phyloP scores from a whole-genome alignment of 768 basidiomycete species.

The Lepiota subincarnata region DNA sequence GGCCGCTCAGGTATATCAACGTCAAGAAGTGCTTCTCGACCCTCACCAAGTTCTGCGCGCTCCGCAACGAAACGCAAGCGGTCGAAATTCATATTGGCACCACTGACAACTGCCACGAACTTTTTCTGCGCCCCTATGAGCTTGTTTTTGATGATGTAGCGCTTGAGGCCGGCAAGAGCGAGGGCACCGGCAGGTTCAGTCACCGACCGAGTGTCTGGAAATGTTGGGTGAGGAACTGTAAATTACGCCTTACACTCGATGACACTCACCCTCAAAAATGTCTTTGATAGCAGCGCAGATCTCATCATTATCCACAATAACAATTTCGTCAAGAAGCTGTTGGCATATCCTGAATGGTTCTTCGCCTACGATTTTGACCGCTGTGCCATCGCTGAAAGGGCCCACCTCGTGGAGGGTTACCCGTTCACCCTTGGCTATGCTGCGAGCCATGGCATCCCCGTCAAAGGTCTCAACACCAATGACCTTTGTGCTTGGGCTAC shows the following conservation, averaged over 20 bases:
- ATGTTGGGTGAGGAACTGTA: not conserved
- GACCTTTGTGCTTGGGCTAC: conserved; percentile 75
- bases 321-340: conserved; percentile 74
- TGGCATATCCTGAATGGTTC: conserved; percentile 94
- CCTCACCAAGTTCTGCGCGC: conserved; percentile 95
- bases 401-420: conserved; percentile 87
- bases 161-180: conserved; percentile 87
- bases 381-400: conserved; percentile 96
- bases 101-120: conserved; percentile 90
- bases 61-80: conserved; percentile 97
- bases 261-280: conserved; percentile 82
- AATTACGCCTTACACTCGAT: not conserved
- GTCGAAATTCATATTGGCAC: conserved; percentile 99
- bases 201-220: conserved; percentile 85
- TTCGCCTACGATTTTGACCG: conserved; percentile 91
- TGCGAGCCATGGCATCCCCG: conserved; percentile 89
- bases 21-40: conserved; percentile 87
- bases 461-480: conserved; percentile 93
- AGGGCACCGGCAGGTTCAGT: conserved; percentile 97
- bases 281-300: conserved; percentile 99
- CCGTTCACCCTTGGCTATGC: conserved; percentile 75
- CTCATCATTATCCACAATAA: conserved; percentile 90
- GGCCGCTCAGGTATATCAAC: conserved; percentile 93
- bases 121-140: conserved; percentile 80
- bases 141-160: conserved; percentile 75